Percentiles rank a stretch among this genome's conserved stretches.
These are phyloP conservation scores for Dothiorella sarmentorum DNA, from an alignment of 2,329 filamentous ascomycete genomes.

Conservation along the genomic window DNA sequence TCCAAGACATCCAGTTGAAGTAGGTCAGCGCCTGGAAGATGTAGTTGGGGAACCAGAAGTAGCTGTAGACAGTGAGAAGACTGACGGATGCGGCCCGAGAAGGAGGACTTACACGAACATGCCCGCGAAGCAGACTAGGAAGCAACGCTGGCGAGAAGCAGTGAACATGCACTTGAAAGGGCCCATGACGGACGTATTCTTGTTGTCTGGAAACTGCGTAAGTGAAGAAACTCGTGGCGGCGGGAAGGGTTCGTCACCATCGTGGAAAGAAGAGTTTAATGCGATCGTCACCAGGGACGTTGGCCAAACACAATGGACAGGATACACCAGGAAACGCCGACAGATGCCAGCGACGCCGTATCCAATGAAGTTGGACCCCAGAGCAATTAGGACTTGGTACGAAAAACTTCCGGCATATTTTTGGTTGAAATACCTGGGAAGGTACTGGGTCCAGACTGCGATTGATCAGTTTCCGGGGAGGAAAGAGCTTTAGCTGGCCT, in stretches of 20 bases:
- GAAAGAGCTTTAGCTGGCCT: neutral
- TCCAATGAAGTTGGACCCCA: constrained; percentile 63
- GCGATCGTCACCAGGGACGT: constrained; percentile 20
- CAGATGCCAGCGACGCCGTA: constrained; percentile 28
- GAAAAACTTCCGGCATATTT: constrained; percentile 45
- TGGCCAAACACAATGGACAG: constrained; percentile 20
- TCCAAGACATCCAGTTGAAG: constrained; percentile 66
- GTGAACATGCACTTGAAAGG: constrained; percentile 59
- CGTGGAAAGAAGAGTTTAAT: constrained; percentile 42
- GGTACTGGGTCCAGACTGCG: constrained; percentile 47
- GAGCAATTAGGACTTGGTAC: constrained; percentile 58
- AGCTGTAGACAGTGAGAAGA: neutral
- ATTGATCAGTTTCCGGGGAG: neutral
- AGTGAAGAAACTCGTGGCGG: neutral
- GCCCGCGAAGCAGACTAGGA: constrained; percentile 56
- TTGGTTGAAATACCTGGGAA: constrained; percentile 52
- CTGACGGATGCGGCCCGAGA: neutral
- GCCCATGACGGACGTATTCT: constrained; percentile 34
- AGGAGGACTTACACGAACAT: constrained; percentile 40
- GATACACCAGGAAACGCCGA: constrained; percentile 28
- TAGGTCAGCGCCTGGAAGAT: constrained; percentile 66
- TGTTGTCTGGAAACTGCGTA: constrained; percentile 61
- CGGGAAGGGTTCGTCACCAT: constrained; percentile 71
- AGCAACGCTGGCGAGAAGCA: constrained; percentile 62
- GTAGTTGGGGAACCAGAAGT: constrained; percentile 52